Evolutionary conservation across 2,329 filamentous ascomycete species (phyloP).

Genomic region (Botryotinia calthae): DNA sequence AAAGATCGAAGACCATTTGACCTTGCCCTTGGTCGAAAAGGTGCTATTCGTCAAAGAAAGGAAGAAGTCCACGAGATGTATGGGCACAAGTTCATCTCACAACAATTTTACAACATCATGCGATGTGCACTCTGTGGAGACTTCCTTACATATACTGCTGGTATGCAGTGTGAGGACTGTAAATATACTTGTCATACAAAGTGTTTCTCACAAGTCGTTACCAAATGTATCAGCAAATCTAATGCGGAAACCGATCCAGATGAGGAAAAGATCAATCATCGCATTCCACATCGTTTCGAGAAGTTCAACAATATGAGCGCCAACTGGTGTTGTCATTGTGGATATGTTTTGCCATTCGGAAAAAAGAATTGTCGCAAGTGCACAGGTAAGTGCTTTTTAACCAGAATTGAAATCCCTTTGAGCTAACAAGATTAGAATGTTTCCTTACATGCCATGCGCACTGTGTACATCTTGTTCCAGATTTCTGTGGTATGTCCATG

Average conservation of each 20-base stretch:
- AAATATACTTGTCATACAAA: constrained; percentile 99
- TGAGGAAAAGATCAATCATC: constrained; percentile 99
- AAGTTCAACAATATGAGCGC: constrained; percentile 97
- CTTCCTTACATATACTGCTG: constrained; percentile 96
- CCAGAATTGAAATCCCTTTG: constrained; percentile 4
- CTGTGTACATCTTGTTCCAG: constrained; percentile 92
- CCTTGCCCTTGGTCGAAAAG: constrained; percentile 87
- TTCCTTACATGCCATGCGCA: constrained; percentile 84
- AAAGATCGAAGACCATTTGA: constrained; percentile 82
- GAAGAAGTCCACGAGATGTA: constrained; percentile 99
- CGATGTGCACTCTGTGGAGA: constrained; percentile 96
- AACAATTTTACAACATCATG: constrained; percentile 99
- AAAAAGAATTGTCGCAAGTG: constrained; percentile 95
- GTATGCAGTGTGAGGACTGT: constrained; percentile 99
- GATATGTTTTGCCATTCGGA: constrained; percentile 90
- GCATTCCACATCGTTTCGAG: constrained; percentile 95
- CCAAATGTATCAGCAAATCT: constrained; percentile 99
- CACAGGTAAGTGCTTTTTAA: constrained; percentile 56
- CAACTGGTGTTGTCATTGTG: constrained; percentile 99
- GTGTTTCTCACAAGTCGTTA: constrained; percentile 94
- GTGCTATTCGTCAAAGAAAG: constrained; percentile 94
- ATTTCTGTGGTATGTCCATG: constrained; percentile 99
- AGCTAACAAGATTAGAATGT: constrained; percentile 64
- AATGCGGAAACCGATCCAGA: constrained; percentile 98
- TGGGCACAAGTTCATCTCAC: constrained; percentile 97